Conservation (phyloP, 2,329 filamentous ascomycete genomes). For the Dendrostoma leiphaemia region DNA sequence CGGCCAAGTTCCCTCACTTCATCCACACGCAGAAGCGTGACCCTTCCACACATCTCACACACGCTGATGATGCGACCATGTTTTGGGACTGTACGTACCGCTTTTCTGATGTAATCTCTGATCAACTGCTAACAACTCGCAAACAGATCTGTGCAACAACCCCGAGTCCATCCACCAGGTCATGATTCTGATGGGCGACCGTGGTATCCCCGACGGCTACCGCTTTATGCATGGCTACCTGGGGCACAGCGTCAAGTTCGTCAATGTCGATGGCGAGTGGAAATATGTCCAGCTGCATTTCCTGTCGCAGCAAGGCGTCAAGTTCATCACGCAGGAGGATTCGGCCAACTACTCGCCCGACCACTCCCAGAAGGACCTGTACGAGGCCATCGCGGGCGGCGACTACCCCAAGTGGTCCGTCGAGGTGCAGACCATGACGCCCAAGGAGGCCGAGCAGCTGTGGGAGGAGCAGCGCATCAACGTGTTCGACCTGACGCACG, state of each 20-base stretch:
- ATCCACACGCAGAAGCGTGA: constrained; percentile 77
- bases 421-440: constrained; percentile 51
- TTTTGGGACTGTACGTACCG: constrained; percentile 57
- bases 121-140: neutral
- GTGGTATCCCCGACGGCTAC: constrained; percentile 53
- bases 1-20: constrained; percentile 70
- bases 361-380: constrained; percentile 50
- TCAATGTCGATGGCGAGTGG: constrained; percentile 52
- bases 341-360: constrained; percentile 44
- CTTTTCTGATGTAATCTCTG: neutral
- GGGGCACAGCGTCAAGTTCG: constrained; percentile 54
- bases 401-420: constrained; percentile 54
- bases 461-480: constrained; percentile 36
- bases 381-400: constrained; percentile 49
- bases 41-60: constrained; percentile 64
- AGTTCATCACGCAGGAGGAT: constrained; percentile 50
- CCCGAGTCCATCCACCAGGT: constrained; percentile 56
- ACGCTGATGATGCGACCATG: constrained; percentile 58
- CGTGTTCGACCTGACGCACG: constrained; percentile 58
- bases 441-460: constrained; percentile 49
- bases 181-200: constrained; percentile 57
- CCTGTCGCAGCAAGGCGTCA: constrained; percentile 50
- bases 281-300: constrained; percentile 53
- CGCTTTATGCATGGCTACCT: constrained; percentile 55
- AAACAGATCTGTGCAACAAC: constrained; percentile 51